These are phyloP conservation scores for Salix dunnii DNA, from an alignment of 345 rosid species.

Conservation along the genomic window DNA sequence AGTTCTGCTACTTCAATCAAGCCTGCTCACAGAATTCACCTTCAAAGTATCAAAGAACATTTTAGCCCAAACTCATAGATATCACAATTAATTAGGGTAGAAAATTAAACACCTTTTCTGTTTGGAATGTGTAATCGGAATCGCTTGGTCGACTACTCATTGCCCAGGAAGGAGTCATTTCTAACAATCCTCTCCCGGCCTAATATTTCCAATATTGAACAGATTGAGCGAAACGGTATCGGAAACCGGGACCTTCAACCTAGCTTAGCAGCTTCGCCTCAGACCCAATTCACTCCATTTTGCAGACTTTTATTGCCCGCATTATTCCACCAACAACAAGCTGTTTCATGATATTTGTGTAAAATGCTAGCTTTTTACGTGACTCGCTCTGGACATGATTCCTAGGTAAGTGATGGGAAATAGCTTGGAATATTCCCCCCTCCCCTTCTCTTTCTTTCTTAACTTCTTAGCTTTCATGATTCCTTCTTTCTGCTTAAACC, in stretches of 20 bases:
- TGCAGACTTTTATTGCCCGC: background rate
- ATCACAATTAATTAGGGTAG: background rate
- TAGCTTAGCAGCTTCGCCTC: background rate
- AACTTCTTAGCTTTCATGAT: background rate
- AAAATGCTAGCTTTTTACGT: conserved; percentile 10
- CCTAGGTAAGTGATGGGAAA: background rate
- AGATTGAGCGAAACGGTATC: background rate
- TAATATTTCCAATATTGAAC: background rate
- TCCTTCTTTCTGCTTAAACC: background rate
- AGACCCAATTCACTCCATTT: background rate
- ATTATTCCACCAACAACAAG: background rate
- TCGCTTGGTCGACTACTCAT: background rate
- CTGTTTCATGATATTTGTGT: background rate
- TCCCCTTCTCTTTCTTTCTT: background rate
- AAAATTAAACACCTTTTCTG: background rate
- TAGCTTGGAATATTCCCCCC: background rate
- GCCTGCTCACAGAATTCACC: background rate
- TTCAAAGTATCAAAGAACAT: background rate
- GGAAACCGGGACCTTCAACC: background rate
- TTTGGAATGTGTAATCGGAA: background rate
- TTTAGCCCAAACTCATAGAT: background rate
- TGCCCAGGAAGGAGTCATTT: background rate
- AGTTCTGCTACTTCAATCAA: background rate
- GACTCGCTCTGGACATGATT: conserved; percentile 1
- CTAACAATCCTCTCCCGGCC: background rate